Evolutionary conservation across 352 stramenopile species (phyloP).

Genomic region (Phytophthora niederhauseri): DNA sequence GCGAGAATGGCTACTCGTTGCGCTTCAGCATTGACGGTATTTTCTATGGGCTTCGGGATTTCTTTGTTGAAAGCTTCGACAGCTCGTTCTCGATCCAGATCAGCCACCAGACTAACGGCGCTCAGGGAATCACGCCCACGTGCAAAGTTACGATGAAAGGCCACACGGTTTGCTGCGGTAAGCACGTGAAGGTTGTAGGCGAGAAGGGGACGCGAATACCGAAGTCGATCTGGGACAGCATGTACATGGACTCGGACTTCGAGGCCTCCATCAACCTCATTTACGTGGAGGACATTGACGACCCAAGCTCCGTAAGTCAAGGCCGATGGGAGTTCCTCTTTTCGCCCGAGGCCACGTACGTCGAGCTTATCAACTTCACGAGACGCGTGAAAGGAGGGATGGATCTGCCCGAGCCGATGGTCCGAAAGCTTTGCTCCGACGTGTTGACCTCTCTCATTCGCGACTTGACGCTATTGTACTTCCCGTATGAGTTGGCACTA

Average conservation of each 20-base stretch:
- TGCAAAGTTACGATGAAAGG: slow-evolving; percentile 70
- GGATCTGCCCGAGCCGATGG: slow-evolving; percentile 69
- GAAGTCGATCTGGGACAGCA: slow-evolving; percentile 79
- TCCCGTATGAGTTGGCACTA: slow-evolving; percentile 65
- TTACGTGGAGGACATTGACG: slow-evolving; percentile 64
- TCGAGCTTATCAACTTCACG: slow-evolving; percentile 75
- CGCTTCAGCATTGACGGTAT: slow-evolving; percentile 83
- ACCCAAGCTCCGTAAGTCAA: slow-evolving; percentile 36
- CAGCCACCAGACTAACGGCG: slow-evolving; percentile 74
- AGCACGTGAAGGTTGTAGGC: slow-evolving; percentile 79
- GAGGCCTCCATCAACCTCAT: slow-evolving; percentile 59
- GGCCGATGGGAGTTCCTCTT: slow-evolving; percentile 74
- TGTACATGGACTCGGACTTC: slow-evolving; percentile 81
- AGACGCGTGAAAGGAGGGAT: slow-evolving; percentile 69
- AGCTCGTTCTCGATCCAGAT: slow-evolving; percentile 64
- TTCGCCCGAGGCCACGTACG: slow-evolving; percentile 53
- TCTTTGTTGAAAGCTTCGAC: slow-evolving; percentile 70
- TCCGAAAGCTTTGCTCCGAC: slow-evolving; percentile 73
- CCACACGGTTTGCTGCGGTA: slow-evolving; percentile 68
- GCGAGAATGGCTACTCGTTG: slow-evolving; percentile 75
- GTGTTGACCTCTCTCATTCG: slow-evolving; percentile 68
- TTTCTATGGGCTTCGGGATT: slow-evolving; percentile 78
- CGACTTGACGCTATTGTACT: slow-evolving; percentile 66
- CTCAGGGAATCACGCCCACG: slow-evolving; percentile 63
- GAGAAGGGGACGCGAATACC: slow-evolving; percentile 80